Percentiles rank a stretch among this genome's conserved stretches.
Evolutionary conservation across 768 basidiomycete genomes (phyloP).

Genomic region (Suillus variegatus): DNA sequence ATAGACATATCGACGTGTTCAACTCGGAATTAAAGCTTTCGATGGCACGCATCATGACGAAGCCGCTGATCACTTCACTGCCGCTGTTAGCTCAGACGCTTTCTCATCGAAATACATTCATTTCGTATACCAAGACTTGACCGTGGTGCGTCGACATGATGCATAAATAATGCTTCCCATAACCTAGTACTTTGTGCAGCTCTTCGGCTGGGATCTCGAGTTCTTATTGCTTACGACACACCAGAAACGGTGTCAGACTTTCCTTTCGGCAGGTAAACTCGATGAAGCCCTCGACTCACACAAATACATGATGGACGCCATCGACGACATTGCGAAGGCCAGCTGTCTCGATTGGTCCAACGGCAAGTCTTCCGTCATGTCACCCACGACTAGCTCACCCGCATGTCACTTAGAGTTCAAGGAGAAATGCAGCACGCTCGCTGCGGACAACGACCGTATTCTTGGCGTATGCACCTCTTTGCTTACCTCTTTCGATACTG

Average conservation of each 20-base stretch:
- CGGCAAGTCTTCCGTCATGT: background rate
- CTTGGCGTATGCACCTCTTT: background rate
- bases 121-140: background rate
- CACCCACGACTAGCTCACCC: background rate
- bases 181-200: background rate
- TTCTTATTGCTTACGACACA: too few species aligned
- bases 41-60: background rate
- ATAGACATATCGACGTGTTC: background rate
- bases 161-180: background rate
- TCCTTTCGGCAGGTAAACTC: background rate
- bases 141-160: background rate
- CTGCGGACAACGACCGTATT: background rate
- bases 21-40: background rate
- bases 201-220: background rate
- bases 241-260: too few species aligned
- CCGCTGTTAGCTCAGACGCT: background rate
- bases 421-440: background rate
- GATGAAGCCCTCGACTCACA: background rate
- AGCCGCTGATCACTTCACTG: background rate
- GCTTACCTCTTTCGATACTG: background rate
- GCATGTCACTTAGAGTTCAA: background rate
- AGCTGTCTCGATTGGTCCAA: background rate
- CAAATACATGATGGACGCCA: background rate
- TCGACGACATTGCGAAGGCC: background rate
- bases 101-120: background rate